Base-by-base conservation (phyloP, 108 stramenopile species). In the Skeletonema tropicum region DNA sequence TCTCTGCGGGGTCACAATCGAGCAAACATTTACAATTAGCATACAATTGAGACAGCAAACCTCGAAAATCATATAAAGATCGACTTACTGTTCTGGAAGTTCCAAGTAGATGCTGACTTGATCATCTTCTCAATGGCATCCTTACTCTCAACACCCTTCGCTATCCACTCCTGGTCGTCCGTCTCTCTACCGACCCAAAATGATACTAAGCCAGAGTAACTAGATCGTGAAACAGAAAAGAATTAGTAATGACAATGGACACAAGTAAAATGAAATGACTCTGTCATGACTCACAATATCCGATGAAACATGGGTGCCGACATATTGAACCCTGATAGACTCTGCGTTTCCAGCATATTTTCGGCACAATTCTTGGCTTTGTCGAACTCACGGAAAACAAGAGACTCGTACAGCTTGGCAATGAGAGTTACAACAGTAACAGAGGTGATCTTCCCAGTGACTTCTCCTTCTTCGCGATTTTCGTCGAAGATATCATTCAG, bases 61-160 rank as follows among this genome's bases (percentile, higher is more conserved):
- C 1, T 17, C 12, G n/a, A 49, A 55, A 21, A 10, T 10, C 23
- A 25, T 55, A 9, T 11, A 39, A 39, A 39, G 38, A 12, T 39
- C 38, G 11, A 55, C 52, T 55, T 23, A 55, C 52, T 55, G 52
- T 55, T 55, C 52, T 55, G 15, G 25, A 55, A 55, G 10, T 55
- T 55, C 52, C 52, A 55, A n/a, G 15, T 0, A 23, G 52, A 55
- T 23, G 19, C 52, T 23, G 23, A 45, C 14, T 15, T 23, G 10
- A 9, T 23, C 52, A 23, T 3, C 21, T 23, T 21, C 23, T 55
- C 23, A 25, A 55, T 55, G 0, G 15, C 52, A 9, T 55, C 10
- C 23, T 55, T 55, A 55, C 52, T 9, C 21, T 55, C 52, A 55
- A 55, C 52, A 15, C 52, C 52, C 52, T 7, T 55, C 21, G 19